These are phyloP conservation scores for Boletus hoseneyae DNA, from an alignment of 1,284 basidiomycete genomes.

Conservation along the genomic window DNA sequence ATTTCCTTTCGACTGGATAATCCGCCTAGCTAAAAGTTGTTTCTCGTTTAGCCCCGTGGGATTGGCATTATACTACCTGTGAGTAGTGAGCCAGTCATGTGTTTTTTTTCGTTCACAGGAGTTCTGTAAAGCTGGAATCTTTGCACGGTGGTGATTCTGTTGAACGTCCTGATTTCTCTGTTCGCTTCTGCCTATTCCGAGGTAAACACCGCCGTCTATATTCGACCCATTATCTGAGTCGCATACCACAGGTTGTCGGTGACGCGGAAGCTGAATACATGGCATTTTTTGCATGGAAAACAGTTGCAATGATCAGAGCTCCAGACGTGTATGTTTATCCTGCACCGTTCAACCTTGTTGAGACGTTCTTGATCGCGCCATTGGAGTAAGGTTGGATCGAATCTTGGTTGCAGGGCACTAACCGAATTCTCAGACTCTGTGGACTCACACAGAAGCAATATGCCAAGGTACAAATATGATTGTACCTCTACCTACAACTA, in stretches of 20 bases:
- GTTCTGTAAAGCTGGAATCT: conserved; percentile 70
- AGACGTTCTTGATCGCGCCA: conserved; percentile 77
- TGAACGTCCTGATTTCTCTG: conserved; percentile 94
- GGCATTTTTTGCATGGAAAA: conserved; percentile 86
- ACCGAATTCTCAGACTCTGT: conserved; percentile 40
- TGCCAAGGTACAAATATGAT: conserved; percentile 43
- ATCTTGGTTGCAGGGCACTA: conserved; percentile 3
- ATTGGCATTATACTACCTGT: conserved; percentile 80
- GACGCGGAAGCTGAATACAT: conserved; percentile 78
- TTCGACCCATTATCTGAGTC: not conserved
- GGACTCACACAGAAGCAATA: conserved; percentile 49
- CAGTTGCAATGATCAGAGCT: conserved; percentile 78
- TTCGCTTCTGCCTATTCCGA: conserved; percentile 90
- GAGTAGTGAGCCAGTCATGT: conserved; percentile 24
- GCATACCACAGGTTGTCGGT: conserved; percentile 45
- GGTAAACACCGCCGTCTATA: conserved; percentile 45
- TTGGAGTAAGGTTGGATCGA: conserved; percentile 61
- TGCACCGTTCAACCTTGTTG: conserved; percentile 84
- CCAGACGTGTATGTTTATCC: conserved; percentile 76
- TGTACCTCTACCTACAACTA: not conserved
- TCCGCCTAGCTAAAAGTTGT: conserved; percentile 15
- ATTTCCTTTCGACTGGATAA: not conserved
- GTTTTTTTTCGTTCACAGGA: conserved; percentile 6
- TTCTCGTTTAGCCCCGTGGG: conserved; percentile 55
- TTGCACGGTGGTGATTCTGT: conserved; percentile 79